Conservation (phyloP, 345 rosid species). For the Bretschneidera sinensis region DNA sequence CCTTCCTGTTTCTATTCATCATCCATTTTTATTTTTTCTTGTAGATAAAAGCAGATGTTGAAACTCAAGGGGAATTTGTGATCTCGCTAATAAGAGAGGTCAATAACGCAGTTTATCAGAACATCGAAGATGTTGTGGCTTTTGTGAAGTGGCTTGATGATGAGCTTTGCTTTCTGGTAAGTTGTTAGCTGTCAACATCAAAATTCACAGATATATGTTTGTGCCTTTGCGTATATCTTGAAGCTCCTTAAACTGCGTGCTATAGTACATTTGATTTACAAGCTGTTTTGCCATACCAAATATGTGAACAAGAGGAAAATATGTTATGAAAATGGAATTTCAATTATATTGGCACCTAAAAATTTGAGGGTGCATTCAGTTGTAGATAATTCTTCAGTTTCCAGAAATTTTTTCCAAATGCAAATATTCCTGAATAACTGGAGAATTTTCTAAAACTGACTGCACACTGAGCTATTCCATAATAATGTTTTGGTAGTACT, state of each 20-base stretch:
- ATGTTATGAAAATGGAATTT: no score
- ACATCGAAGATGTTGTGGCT: slow-evolving; percentile 71
- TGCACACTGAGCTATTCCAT: no score
- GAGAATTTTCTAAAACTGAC: no score
- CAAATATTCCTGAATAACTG: no score
- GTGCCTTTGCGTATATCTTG: background rate
- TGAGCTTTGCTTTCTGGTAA: slow-evolving; percentile 72
- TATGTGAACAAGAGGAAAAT: background rate
- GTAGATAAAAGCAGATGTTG: slow-evolving; percentile 74
- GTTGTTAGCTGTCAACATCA: no score
- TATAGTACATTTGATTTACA: background rate
- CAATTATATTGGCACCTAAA: no score
- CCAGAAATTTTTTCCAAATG: no score
- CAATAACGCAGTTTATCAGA: slow-evolving; percentile 50
- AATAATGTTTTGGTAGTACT: background rate
- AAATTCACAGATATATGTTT: background rate
- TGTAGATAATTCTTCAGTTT: no score
- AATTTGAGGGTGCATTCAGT: no score
- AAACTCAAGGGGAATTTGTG: slow-evolving; percentile 75
- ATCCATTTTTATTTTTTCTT: background rate
- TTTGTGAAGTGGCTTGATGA: slow-evolving; percentile 88
- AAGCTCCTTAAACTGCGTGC: background rate
- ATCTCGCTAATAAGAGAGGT: slow-evolving; percentile 64
- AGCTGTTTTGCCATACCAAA: background rate
- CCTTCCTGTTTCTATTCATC: no score